Percentiles rank a stretch among this genome's conserved stretches.
These are phyloP conservation scores for Gossypium sturtianum DNA, from an alignment of 345 rosid genomes.

Conservation along the genomic window DNA sequence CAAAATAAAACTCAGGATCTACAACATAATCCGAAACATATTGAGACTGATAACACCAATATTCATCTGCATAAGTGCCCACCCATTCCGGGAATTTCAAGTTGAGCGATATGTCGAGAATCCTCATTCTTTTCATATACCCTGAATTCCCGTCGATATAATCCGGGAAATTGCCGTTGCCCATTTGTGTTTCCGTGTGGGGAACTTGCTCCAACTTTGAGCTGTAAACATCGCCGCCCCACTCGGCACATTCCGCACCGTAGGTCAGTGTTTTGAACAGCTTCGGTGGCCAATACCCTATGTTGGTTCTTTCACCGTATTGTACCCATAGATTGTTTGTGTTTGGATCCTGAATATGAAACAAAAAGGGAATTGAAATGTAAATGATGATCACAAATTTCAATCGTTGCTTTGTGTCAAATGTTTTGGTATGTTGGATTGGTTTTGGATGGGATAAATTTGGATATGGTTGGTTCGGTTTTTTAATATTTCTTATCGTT, in stretches of 20 bases:
- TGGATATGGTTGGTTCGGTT: too few relatives aligned
- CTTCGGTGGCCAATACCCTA: slow-evolving; percentile 49
- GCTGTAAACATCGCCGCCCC: slow-evolving; percentile 70
- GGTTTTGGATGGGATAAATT: too few relatives aligned
- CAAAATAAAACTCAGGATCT: slow-evolving; percentile 53
- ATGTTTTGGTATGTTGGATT: too few relatives aligned
- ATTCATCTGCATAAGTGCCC: slow-evolving; percentile 34
- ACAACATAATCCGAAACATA: slow-evolving; percentile 36
- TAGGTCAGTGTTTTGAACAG: slow-evolving; percentile 27
- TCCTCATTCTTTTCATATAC: slow-evolving; percentile 30
- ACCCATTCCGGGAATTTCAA: slow-evolving; percentile 41
- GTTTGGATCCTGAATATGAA: slow-evolving; percentile 26
- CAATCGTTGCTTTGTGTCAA: background rate
- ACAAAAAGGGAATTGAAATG: background rate
- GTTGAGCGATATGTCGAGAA: slow-evolving; percentile 35
- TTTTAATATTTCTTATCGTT: too few relatives aligned
- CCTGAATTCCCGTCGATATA: slow-evolving; percentile 28
- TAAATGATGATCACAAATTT: background rate
- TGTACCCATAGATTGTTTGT: slow-evolving; percentile 56
- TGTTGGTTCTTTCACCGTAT: slow-evolving; percentile 37
- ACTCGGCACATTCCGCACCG: slow-evolving; percentile 36
- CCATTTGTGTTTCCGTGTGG: slow-evolving; percentile 54
- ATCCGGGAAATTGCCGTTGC: slow-evolving; percentile 42
- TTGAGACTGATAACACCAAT: slow-evolving; percentile 27
- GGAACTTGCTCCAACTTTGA: slow-evolving; percentile 32